Evolutionary conservation across 768 basidiomycete species (phyloP), one percentile per base, ranked within the genome.

Genomic region (Dentipellis sp.): DNA sequence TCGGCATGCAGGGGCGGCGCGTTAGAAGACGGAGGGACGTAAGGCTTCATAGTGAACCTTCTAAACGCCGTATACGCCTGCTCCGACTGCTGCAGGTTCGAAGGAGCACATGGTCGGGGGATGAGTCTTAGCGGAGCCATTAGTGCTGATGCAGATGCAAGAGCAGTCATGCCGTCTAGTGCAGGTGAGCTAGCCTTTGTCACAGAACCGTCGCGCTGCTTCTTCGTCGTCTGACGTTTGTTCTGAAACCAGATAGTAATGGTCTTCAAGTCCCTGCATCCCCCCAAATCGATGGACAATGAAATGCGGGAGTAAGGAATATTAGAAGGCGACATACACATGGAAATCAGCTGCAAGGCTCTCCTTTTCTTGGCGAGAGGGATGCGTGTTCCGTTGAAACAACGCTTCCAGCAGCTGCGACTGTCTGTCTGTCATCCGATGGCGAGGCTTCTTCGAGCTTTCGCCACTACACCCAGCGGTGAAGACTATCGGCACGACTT

Each of bases 171-270:
- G 35, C 55, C 29, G n/a, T 39, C 19, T 17, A 21, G 10, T 17
- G 37, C 17, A 35, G 35, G 21, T 1, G 19, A 21, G 7, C 12
- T 45, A 6, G 53, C 50, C 21, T 57, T 50, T 7, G 40, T 53
- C 17, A 40, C 57, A 64, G 58, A 58, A 55, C 11, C 14, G n/a
- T 42, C 52, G 22, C 35, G 50, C 49, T 62, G 65, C 63, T 69
- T 71, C 56, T 75, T 76, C 50, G 71, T 56, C 37, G 68, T 83
- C 63, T 88, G 85, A 14, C 87, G 82, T 69, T 82, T 87, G 67
- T 90, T 90, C 69, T 90, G 87, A 67, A 88, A 88, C 87, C 87
- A 90, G 40, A 88, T 83, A n/a, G 85, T 77, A 58, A 77, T 60
- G 10, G 75, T 71, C 66, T 76, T 78, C 64, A 74, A 64, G 38